Evolutionary conservation across 768 basidiomycete genomes (phyloP).

Genomic region (Amanita subjunquillea): DNA sequence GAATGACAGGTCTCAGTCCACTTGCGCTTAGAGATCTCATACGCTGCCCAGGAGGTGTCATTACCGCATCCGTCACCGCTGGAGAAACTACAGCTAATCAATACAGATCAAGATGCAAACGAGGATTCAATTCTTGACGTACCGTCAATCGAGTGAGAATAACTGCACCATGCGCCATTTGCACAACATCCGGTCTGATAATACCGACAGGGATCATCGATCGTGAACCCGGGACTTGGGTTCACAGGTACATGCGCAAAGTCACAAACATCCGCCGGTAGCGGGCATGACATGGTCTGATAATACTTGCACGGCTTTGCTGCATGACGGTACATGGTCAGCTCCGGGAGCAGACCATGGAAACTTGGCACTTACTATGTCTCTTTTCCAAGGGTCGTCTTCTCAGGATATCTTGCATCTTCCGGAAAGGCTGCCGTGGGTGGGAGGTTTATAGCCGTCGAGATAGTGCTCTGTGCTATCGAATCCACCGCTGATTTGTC

Average conservation of each 20-base stretch:
- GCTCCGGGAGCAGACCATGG: neutral
- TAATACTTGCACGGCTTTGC: conserved; percentile 29
- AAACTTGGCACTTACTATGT: neutral
- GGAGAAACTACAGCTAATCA: neutral
- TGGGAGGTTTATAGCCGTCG: no score
- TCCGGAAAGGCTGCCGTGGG: neutral
- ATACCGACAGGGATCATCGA: conserved; percentile 17
- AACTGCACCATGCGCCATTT: conserved; percentile 21
- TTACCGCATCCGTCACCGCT: neutral
- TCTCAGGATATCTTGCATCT: conserved; percentile 1
- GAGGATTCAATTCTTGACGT: neutral
- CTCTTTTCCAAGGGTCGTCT: neutral
- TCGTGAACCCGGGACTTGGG: conserved; percentile 12
- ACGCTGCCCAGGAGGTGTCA: neutral
- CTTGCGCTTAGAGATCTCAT: neutral
- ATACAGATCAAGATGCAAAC: neutral
- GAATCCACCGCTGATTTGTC: no score
- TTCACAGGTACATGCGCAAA: conserved; percentile 21
- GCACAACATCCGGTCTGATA: conserved; percentile 18
- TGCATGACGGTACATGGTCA: conserved; percentile 4
- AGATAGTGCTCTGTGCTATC: no score
- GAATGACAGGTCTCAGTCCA: neutral
- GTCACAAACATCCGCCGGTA: conserved; percentile 24
- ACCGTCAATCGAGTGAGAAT: conserved; percentile 7
- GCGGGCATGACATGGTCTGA: conserved; percentile 20